Conservation (phyloP, 2,329 filamentous ascomycete genomes). For the Neonectria punicea region DNA sequence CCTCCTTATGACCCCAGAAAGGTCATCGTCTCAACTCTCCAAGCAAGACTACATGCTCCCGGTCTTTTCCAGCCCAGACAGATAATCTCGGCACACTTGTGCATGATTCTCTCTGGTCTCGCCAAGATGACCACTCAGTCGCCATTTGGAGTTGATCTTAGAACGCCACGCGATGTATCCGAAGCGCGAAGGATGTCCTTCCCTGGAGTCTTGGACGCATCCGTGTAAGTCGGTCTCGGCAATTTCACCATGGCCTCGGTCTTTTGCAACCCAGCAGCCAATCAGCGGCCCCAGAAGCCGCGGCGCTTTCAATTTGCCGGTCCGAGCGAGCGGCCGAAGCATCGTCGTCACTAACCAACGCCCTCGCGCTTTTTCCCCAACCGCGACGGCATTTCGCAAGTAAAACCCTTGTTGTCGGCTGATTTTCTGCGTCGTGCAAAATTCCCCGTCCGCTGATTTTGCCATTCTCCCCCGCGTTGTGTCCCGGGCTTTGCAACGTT, state of each 20-base stretch:
- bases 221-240: conserved; percentile 16
- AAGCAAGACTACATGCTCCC: neutral
- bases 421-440: neutral
- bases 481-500: neutral
- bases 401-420: conserved; percentile 9
- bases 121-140: neutral
- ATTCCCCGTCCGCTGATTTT: conserved; percentile 27
- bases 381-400: conserved; percentile 13
- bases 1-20: neutral
- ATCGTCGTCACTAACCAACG: neutral
- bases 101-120: neutral
- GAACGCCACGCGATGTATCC: neutral
- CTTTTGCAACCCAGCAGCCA: conserved; percentile 10
- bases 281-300: neutral
- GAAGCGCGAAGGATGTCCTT: neutral
- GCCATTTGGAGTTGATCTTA: neutral
- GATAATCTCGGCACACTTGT: neutral
- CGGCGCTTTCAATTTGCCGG: conserved; percentile 23
- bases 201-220: neutral
- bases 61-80: neutral
- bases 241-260: conserved; percentile 18
- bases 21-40: neutral
- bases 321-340: conserved; percentile 18
- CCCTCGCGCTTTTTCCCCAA: conserved; percentile 2
- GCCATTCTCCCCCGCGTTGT: neutral